Percentiles rank a stretch among this genome's conserved stretches.
phyloP scores from a whole-genome alignment of 2,329 filamentous ascomycete species.

The Colletotrichum salicis region DNA sequence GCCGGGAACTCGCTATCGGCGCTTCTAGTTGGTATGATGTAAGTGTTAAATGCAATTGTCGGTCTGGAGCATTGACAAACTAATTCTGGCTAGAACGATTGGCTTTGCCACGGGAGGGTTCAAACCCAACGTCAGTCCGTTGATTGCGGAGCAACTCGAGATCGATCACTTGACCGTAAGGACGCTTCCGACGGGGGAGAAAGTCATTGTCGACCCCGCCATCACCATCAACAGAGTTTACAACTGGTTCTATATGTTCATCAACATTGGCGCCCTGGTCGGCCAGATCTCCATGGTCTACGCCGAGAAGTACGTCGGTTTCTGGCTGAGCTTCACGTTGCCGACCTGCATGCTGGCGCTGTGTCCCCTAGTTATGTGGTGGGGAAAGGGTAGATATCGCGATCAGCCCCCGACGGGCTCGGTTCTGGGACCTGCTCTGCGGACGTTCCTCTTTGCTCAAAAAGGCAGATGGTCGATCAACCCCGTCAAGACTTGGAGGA shows the following conservation, averaged over 20 bases:
- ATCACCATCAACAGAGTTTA: conserved; percentile 72
- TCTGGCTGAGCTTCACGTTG: conserved; percentile 76
- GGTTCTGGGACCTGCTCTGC: conserved; percentile 72
- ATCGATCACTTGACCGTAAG: conserved; percentile 65
- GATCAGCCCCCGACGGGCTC: conserved; percentile 71
- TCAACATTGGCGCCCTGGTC: conserved; percentile 75
- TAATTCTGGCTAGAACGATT: conserved; percentile 41
- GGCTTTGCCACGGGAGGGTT: conserved; percentile 78
- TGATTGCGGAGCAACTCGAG: conserved; percentile 74
- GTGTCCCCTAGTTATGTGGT: conserved; percentile 71
- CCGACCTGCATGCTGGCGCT: conserved; percentile 73
- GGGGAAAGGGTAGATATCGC: conserved; percentile 68
- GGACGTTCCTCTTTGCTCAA: conserved; percentile 69
- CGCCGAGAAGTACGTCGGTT: conserved; percentile 79
- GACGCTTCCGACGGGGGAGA: conserved; percentile 65
- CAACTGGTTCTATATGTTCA: conserved; percentile 77
- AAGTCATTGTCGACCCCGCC: conserved; percentile 73
- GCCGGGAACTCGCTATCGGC: conserved; percentile 65
- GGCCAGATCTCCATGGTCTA: conserved; percentile 77
- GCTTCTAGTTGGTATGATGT: conserved; percentile 69
- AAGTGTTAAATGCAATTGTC: background rate
- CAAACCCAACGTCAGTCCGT: conserved; percentile 77
- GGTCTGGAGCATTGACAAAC: background rate
- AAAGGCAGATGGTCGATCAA: conserved; percentile 78
- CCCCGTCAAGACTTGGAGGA: conserved; percentile 67